Percentiles rank a stretch among this genome's conserved stretches.
These are phyloP conservation scores for Amborella trichopoda DNA, from an alignment of 164 flowering plant species.

Conservation along the genomic window DNA sequence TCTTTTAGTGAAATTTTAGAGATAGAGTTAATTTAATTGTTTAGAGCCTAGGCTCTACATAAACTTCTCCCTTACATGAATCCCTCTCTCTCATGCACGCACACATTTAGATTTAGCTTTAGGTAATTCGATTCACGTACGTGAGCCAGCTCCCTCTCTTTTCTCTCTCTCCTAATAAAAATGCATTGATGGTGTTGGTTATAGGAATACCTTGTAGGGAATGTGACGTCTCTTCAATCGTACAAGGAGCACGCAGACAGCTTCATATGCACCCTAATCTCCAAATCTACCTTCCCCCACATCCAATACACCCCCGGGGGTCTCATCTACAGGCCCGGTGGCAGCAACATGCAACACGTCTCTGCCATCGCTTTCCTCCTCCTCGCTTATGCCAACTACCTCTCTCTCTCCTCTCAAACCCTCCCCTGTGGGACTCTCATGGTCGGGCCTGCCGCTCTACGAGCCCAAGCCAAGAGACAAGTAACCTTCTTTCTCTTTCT, in stretches of 20 bases:
- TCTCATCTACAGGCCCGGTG: constrained; percentile 81
- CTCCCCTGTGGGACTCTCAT: constrained; percentile 50
- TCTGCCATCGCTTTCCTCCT: constrained; percentile 82
- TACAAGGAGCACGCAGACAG: constrained; percentile 84
- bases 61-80: no score
- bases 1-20: no score
- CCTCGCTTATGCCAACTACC: constrained; percentile 72
- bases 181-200: no score
- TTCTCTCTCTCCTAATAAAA: no score
- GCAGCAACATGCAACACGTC: constrained; percentile 88
- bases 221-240: constrained; percentile 36
- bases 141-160: no score
- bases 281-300: constrained; percentile 66
- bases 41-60: no score
- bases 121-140: no score
- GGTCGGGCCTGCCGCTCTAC: constrained; percentile 43
- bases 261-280: constrained; percentile 83
- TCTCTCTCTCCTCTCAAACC: constrained; percentile 38
- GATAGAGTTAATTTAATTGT: no score
- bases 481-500: constrained; percentile 3
- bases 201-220: constrained; percentile 79
- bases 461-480: constrained; percentile 44
- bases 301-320: constrained; percentile 83
- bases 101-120: no score
- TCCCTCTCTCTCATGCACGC: no score